Evolutionary conservation across 2,329 filamentous ascomycete genomes (phyloP), one percentile per base, ranked within the genome.

Genomic region (Trichoderma sp.): DNA sequence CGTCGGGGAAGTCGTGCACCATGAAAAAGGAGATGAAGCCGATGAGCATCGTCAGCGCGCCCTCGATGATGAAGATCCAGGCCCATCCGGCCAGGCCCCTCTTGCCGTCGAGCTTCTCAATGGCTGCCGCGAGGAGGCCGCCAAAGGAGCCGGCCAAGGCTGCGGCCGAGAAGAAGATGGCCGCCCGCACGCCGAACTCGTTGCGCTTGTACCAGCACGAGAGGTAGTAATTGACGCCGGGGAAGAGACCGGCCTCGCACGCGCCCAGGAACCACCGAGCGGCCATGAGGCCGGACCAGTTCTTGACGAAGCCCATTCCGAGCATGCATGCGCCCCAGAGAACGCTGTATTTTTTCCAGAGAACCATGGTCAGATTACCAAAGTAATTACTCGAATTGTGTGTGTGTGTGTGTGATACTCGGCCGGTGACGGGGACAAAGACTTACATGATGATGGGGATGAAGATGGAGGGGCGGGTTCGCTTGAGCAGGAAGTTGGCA

Each of bases 151-250:
- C 92, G 0, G 91, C 89, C 0, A 95, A 78, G 0, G 92, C 90
- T 0, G 92, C 91, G 0, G 91, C 90, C 0, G 90, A 92, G 79
- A 95, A 96, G 80, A 95, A 94, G 64, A 93, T 86, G 15, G 91
- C 90, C 45, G 90, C 87, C 43, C 92, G 86, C n/a, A 92, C 83
- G 57, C 91, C 92, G 63, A 95, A 90, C 72, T 96, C 92, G 17
- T 83, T 85, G 43, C 91, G 83, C 73, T 86, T 89, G 72, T 95
- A 96, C 92, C 92, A 96, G 73, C 90, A 93, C 0, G 88, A 90
- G 0, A 95, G 83, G 73, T 93, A 93, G 75, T 92, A 94, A 69
- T 90, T 90, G 17, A 93, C 85, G 2, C 89, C 89, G 0, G 90
- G 90, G 72, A 91, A 92, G 0, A 94, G 80, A 7, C 90, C 91